Conservation (phyloP, 768 basidiomycete genomes). For the Inosperma sp. region DNA sequence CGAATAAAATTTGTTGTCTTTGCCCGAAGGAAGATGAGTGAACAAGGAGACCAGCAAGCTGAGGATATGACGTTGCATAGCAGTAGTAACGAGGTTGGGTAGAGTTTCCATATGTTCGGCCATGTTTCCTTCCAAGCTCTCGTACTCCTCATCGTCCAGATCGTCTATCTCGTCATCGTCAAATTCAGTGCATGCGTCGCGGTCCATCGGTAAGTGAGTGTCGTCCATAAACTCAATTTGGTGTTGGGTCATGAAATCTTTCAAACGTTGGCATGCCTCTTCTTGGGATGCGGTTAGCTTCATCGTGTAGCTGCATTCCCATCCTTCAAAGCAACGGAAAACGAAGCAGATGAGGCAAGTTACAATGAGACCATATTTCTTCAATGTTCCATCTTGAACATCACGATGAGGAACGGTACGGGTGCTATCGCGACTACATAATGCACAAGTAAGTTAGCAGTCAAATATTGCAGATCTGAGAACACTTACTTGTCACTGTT, state of each 20-base stretch:
- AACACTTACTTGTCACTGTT: slow-evolving; percentile 1
- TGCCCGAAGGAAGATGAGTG: neutral
- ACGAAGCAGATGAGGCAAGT: slow-evolving; percentile 1
- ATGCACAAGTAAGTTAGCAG: slow-evolving; percentile 1
- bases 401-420: slow-evolving; percentile 2
- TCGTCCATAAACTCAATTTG: neutral
- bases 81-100: neutral
- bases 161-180: slow-evolving; percentile 4
- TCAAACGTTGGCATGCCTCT: slow-evolving; percentile 2
- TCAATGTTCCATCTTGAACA: slow-evolving; percentile 3
- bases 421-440: slow-evolving; percentile 2
- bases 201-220: neutral
- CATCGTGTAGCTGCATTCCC: slow-evolving; percentile 3
- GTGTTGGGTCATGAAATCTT: neutral
- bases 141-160: slow-evolving; percentile 1
- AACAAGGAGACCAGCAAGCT: neutral
- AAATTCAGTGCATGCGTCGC: slow-evolving; percentile 1
- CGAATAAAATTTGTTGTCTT: slow-evolving; percentile 2
- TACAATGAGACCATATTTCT: slow-evolving; percentile 4
- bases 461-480: neutral
- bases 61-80: slow-evolving; percentile 1
- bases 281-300: slow-evolving; percentile 1
- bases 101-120: slow-evolving; percentile 3
- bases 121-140: slow-evolving; percentile 1
- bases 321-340: slow-evolving; percentile 7